These are phyloP conservation scores for Barnettozyma hawaiiensis DNA, from an alignment of 1,139 yeast genomes.

Conservation along the genomic window DNA sequence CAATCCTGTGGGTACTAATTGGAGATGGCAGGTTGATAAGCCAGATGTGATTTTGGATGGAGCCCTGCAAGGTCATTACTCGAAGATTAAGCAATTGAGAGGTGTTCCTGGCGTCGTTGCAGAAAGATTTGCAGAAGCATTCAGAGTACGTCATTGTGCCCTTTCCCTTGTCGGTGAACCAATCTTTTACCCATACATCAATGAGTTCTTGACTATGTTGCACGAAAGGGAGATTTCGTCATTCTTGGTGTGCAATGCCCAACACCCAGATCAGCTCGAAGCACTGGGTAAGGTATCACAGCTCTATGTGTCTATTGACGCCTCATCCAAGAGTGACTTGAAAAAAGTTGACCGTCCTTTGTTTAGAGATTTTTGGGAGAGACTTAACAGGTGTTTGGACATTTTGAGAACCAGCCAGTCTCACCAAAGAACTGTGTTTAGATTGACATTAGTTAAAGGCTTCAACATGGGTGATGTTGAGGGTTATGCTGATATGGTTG, in stretches of 20 bases:
- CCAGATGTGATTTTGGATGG: conserved; percentile 83
- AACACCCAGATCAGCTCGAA: conserved; percentile 81
- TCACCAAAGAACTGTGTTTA: conserved; percentile 85
- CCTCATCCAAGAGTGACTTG: conserved; percentile 74
- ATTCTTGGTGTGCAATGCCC: conserved; percentile 91
- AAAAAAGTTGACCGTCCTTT: conserved; percentile 85
- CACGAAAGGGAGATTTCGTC: conserved; percentile 78
- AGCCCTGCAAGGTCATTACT: conserved; percentile 83
- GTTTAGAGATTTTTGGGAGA: conserved; percentile 89
- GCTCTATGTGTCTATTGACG: conserved; percentile 88
- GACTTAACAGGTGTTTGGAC: conserved; percentile 75
- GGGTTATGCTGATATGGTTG: conserved; percentile 89
- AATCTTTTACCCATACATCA: conserved; percentile 85
- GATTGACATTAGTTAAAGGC: conserved; percentile 87
- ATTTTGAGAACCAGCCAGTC: conserved; percentile 65
- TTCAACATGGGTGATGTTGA: conserved; percentile 75
- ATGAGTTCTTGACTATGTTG: conserved; percentile 72
- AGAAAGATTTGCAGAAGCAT: conserved; percentile 87
- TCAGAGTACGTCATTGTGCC: conserved; percentile 85
- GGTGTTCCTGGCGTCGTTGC: conserved; percentile 94
- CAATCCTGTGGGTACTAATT: conserved; percentile 90
- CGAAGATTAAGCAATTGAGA: conserved; percentile 87
- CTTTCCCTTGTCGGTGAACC: conserved; percentile 92
- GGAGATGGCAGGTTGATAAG: conserved; percentile 95
- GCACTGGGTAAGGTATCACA: conserved; percentile 75